Base-by-base conservation (phyloP, 805 yeast species). In the Saturnispora hagleri region DNA sequence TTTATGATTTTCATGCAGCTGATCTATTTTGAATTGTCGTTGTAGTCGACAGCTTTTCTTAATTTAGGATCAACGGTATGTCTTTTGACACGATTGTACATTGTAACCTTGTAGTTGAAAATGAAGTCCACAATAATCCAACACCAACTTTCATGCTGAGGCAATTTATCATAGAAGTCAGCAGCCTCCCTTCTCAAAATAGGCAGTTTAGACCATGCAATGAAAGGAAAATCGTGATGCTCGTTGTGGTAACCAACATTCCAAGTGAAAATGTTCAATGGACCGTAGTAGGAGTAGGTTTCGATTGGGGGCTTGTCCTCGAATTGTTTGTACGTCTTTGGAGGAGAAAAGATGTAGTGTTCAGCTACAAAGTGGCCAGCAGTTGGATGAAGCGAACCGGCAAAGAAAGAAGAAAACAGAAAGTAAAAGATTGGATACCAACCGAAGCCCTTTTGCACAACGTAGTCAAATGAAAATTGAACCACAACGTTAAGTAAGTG, bases 331-430 rank as follows among this genome's bases (percentile, higher is more conserved):
- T 64, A 69, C 35, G 56, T 51, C 43, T 67, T 57, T 15, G 76
- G 74, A 38, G 87, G 84, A 56, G 81, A 72, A 65, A 88, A 73
- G 13, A 88, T 80, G 63, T 87, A 88, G 65, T 89, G 97, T 64
- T 89, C 97, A n/a, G 96, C 91, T 57, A 89, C 87, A 68, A 89
- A 89, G 69, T 89, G 97, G 20, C 97, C 97, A 1, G 97, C 95
- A 54, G 89, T 82, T 27, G 97, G 97, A 63, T 89, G 97, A 63
- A 87, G 73, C 0, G 95, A 86, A 2, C 97, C 97, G 0, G 96
- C 96, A 49, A 89, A 70, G 63, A 89, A 87, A 0, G 95, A 83
- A 40, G 90, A 82, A 65, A 84, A 70, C 26, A 89, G 63, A 56
- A 89, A 77, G 65, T 89, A 89, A 41, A 70, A 62, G 42, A 86